phyloP scores from a whole-genome alignment of 179 eudicot species.

The Monotropa hypopitys region DNA sequence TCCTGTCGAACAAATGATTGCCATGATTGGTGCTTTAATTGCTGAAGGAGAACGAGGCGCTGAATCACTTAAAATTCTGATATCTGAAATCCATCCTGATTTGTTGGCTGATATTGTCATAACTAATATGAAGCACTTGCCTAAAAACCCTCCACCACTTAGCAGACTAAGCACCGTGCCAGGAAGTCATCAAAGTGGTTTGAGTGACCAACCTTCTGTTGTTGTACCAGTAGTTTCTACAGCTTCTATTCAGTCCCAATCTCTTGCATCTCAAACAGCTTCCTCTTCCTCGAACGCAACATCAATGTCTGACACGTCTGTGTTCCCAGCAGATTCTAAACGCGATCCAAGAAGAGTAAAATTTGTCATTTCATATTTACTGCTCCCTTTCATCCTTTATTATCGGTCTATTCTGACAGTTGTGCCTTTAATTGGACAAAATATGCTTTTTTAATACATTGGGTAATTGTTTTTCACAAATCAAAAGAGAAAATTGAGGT shows the following conservation, averaged over 20 bases:
- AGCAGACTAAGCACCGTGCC: slow-evolving; percentile 22
- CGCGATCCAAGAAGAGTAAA: slow-evolving; percentile 97
- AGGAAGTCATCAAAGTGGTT: slow-evolving; percentile 23
- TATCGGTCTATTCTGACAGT: neutral
- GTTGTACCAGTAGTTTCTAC: slow-evolving; percentile 27
- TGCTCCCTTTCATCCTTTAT: neutral
- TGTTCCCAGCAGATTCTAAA: slow-evolving; percentile 51
- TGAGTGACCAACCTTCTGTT: slow-evolving; percentile 22
- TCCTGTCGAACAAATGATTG: slow-evolving; percentile 87
- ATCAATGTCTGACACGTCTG: slow-evolving; percentile 37
- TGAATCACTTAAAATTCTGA: slow-evolving; percentile 69
- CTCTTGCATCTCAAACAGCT: slow-evolving; percentile 20
- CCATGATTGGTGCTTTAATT: slow-evolving; percentile 80
- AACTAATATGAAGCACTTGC: slow-evolving; percentile 87
- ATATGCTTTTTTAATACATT: neutral
- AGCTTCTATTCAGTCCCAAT: slow-evolving; percentile 23
- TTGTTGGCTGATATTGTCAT: slow-evolving; percentile 90
- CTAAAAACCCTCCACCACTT: slow-evolving; percentile 44
- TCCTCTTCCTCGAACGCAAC: slow-evolving; percentile 19
- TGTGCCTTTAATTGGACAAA: neutral
- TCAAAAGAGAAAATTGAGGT: neutral
- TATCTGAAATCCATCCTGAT: slow-evolving; percentile 76
- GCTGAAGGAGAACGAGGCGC: slow-evolving; percentile 97
- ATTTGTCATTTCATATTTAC: neutral
- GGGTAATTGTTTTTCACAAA: neutral